Conservation (phyloP, 2,329 filamentous ascomycete species). For the Ceratocystis smalleyi region DNA sequence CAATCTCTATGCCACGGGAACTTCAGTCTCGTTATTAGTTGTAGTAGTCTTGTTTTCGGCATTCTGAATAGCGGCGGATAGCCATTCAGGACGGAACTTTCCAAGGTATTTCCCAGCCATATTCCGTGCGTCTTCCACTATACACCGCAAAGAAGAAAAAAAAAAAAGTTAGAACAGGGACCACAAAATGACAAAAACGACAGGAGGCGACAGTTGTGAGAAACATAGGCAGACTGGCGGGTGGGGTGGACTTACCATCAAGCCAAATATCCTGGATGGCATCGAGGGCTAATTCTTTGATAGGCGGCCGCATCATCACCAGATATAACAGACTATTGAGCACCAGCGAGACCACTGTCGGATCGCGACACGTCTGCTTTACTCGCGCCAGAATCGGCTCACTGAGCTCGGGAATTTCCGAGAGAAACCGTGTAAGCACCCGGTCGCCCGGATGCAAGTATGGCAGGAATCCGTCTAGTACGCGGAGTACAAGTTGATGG, state of each 20-base stretch:
- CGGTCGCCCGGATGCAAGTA: constrained; percentile 89
- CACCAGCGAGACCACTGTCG: constrained; percentile 46
- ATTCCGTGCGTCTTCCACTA: constrained; percentile 47
- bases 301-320: constrained; percentile 52
- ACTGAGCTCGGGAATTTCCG: constrained; percentile 74
- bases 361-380: constrained; percentile 49
- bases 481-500: constrained; percentile 58
- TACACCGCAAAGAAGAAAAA: background rate
- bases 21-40: background rate
- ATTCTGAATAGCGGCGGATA: constrained; percentile 21
- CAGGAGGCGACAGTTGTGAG: no score
- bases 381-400: constrained; percentile 57
- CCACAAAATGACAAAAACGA: background rate
- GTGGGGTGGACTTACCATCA: constrained; percentile 40
- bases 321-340: constrained; percentile 50
- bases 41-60: constrained; percentile 5
- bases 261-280: constrained; percentile 51
- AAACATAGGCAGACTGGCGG: no score
- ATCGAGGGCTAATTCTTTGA: constrained; percentile 46
- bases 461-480: constrained; percentile 79
- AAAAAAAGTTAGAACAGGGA: constrained; percentile 4
- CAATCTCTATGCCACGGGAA: background rate
- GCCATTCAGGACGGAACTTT: constrained; percentile 43
- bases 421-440: constrained; percentile 75
- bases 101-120: constrained; percentile 47